phyloP scores from a whole-genome alignment of 345 rosid species.

The Acer negundo region DNA sequence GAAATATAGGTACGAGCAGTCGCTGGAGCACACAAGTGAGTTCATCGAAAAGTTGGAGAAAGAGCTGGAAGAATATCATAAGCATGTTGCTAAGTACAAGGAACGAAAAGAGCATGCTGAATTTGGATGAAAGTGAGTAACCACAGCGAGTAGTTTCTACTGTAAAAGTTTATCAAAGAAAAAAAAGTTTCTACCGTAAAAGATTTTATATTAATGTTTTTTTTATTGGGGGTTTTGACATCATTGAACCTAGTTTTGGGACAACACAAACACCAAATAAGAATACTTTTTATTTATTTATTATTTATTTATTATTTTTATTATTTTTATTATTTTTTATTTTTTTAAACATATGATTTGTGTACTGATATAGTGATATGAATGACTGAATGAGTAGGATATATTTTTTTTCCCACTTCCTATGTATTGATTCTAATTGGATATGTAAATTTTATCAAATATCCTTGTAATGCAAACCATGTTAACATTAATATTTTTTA shows the following conservation, averaged over 20 bases:
- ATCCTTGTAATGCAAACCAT: too few relatives aligned
- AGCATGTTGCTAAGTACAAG: constrained; percentile 58
- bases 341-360: too few relatives aligned
- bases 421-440: background rate
- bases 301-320: too few relatives aligned
- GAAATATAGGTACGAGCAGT: constrained; percentile 75
- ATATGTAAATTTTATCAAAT: background rate
- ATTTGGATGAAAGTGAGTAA: background rate
- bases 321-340: too few relatives aligned
- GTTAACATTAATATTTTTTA: too few relatives aligned
- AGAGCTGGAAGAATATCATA: constrained; percentile 74
- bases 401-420: background rate
- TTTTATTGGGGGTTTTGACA: too few relatives aligned
- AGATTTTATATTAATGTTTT: too few relatives aligned
- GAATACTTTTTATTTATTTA: too few relatives aligned
- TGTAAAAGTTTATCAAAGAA: background rate
- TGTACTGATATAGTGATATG: background rate
- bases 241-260: too few relatives aligned
- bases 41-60: constrained; percentile 90
- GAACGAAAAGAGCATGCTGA: constrained; percentile 37
- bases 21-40: constrained; percentile 91
- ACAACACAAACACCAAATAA: too few relatives aligned
- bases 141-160: background rate
- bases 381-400: too few relatives aligned
- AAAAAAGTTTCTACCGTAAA: background rate